These are phyloP conservation scores for Madurella mycetomatis DNA, from an alignment of 2,329 filamentous ascomycete genomes.

Conservation along the genomic window DNA sequence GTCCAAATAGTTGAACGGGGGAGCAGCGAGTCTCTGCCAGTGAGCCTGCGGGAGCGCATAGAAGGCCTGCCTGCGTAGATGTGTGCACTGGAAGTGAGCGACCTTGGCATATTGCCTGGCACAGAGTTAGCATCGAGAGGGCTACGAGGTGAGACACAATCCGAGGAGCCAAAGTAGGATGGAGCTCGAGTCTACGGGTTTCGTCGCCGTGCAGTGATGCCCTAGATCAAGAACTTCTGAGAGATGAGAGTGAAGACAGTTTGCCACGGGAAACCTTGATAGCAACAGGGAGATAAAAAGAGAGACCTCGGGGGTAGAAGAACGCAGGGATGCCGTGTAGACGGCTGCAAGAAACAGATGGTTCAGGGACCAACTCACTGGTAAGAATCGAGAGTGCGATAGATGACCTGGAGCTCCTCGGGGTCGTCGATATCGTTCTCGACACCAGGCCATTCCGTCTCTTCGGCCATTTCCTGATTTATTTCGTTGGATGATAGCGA, in stretches of 20 bases:
- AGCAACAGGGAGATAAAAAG: not conserved
- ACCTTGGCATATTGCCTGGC: conserved; percentile 75
- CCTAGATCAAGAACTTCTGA: too few species aligned
- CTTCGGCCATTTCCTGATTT: conserved; percentile 29
- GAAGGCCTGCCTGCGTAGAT: conserved; percentile 85
- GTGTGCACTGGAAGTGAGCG: conserved; percentile 86
- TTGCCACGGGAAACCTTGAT: not conserved
- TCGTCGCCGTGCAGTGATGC: too few species aligned
- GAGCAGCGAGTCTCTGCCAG: conserved; percentile 74
- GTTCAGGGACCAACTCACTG: conserved; percentile 54
- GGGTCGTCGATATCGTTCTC: conserved; percentile 66
- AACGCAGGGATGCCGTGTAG: not conserved
- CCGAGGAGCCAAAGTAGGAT: too few species aligned
- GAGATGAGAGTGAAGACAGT: too few species aligned
- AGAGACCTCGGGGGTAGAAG: not conserved
- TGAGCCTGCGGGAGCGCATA: conserved; percentile 83
- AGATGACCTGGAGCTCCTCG: conserved; percentile 76
- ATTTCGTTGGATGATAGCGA: too few species aligned
- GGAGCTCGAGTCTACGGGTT: too few species aligned
- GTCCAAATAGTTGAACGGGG: conserved; percentile 78
- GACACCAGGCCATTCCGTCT: conserved; percentile 54
- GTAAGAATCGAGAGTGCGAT: conserved; percentile 82
- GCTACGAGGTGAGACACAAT: not conserved
- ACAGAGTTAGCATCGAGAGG: conserved; percentile 6
- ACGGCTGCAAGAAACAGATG: not conserved